These are phyloP conservation scores for Mucuna pruriens DNA, from an alignment of 306 rosid species.

Conservation along the genomic window DNA sequence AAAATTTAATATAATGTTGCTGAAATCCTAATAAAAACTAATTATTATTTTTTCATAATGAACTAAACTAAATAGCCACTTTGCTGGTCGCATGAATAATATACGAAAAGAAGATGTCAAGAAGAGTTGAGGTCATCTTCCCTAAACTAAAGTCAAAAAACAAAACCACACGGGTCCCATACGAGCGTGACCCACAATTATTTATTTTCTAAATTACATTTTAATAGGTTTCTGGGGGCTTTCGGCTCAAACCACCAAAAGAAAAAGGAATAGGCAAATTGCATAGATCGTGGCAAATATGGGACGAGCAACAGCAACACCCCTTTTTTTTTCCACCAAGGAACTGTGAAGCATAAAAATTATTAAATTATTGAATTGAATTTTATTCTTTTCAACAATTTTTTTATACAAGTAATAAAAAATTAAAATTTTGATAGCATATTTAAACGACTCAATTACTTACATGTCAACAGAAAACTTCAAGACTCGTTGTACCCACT, in stretches of 20 bases:
- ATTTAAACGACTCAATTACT: no score
- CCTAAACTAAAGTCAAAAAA: slow-evolving; percentile 1
- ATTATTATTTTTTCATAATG: not conserved
- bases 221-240: not conserved
- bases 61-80: not conserved
- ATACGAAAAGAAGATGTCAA: not conserved
- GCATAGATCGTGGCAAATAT: slow-evolving; percentile 27
- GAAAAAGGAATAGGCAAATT: slow-evolving; percentile 6
- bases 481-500: no score
- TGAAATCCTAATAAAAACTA: not conserved
- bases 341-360: no score
- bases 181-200: slow-evolving; percentile 24
- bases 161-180: slow-evolving; percentile 8
- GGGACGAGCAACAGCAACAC: slow-evolving; percentile 23
- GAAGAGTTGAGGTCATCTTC: slow-evolving; percentile 21
- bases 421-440: no score
- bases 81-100: not conserved
- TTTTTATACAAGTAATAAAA: no score
- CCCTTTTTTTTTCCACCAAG: no score
- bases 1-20: not conserved
- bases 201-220: not conserved
- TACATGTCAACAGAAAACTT: no score
- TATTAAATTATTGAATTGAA: no score
- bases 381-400: no score
- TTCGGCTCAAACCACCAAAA: slow-evolving; percentile 14